Evolutionary conservation across 306 rosid species (phyloP).

Genomic region (Nissolia schottii): DNA sequence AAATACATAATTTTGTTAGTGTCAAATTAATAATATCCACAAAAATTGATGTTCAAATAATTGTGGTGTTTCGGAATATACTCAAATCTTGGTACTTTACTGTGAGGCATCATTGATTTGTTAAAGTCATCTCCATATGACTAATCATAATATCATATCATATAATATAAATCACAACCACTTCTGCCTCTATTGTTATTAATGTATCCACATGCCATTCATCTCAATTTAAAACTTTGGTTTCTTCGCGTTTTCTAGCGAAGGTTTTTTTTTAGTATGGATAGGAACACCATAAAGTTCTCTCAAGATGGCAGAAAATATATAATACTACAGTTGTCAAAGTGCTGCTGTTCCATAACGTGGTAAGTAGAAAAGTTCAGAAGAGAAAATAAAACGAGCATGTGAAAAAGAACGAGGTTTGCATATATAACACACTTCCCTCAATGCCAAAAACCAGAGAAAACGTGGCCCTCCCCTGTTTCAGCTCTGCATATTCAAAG

Average conservation of each 20-base stretch:
- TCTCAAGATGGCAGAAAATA: neutral
- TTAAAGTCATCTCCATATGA: neutral
- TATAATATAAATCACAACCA: too few species aligned
- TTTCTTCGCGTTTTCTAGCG: neutral
- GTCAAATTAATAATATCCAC: too few species aligned
- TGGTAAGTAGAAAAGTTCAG: constrained; percentile 16
- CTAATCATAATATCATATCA: too few species aligned
- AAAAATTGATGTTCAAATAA: too few species aligned
- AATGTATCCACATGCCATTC: neutral
- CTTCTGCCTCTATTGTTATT: neutral
- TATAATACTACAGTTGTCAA: neutral
- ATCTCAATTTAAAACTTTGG: neutral
- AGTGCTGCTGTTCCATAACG: constrained; percentile 1
- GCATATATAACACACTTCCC: constrained; percentile 4
- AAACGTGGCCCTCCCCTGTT: constrained; percentile 22
- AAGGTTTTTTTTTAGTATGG: neutral
- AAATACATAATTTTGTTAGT: too few species aligned
- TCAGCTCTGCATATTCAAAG: constrained; percentile 7
- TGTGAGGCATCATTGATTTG: neutral
- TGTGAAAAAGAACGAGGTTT: constrained; percentile 15
- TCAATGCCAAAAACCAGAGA: neutral
- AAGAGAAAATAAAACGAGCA: constrained; percentile 3
- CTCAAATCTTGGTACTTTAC: too few species aligned
- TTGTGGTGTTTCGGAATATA: too few species aligned
- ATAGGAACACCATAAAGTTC: neutral